Percentiles rank a stretch among this genome's conserved stretches.
These are phyloP conservation scores for Leptodermis oblonga DNA, from an alignment of 257 asterid species.

Conservation along the genomic window DNA sequence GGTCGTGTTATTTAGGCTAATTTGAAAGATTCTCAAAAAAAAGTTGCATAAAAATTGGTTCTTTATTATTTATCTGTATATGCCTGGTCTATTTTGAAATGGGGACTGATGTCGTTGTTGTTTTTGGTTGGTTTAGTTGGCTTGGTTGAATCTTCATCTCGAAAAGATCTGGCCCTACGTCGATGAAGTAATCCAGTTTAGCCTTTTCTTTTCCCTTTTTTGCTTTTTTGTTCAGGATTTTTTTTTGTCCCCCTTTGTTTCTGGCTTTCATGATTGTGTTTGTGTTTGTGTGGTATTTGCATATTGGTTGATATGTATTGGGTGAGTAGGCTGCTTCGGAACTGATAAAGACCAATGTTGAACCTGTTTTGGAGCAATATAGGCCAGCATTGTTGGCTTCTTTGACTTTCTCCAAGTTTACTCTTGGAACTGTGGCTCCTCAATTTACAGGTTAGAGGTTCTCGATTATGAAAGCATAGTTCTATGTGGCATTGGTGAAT, in stretches of 20 bases:
- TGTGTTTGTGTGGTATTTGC: conserved; percentile 4
- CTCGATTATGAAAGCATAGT: conserved; percentile 15
- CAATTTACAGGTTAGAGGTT: conserved; percentile 83
- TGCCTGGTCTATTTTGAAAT: background rate
- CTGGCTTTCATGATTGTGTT: background rate
- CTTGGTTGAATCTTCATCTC: conserved; percentile 86
- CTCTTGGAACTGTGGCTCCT: conserved; percentile 96
- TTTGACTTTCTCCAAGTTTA: conserved; percentile 76
- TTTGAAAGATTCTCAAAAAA: background rate
- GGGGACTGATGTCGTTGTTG: conserved; percentile 20
- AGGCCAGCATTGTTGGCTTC: conserved; percentile 82
- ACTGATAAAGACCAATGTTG: conserved; percentile 83
- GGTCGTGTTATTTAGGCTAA: conserved; percentile 34
- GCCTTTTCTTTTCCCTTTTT: background rate
- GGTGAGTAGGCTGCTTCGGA: conserved; percentile 93
- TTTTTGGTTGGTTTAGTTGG: conserved; percentile 47
- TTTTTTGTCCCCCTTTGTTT: background rate
- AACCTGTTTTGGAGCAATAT: conserved; percentile 91
- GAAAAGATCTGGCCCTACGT: conserved; percentile 94
- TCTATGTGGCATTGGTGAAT: background rate
- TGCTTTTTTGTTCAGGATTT: background rate
- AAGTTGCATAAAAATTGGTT: background rate
- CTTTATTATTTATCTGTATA: background rate
- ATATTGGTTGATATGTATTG: conserved; percentile 16
- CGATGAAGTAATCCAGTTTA: conserved; percentile 49